phyloP scores from a whole-genome alignment of 306 rosid genomes.

The Aeschynomene evenia region DNA sequence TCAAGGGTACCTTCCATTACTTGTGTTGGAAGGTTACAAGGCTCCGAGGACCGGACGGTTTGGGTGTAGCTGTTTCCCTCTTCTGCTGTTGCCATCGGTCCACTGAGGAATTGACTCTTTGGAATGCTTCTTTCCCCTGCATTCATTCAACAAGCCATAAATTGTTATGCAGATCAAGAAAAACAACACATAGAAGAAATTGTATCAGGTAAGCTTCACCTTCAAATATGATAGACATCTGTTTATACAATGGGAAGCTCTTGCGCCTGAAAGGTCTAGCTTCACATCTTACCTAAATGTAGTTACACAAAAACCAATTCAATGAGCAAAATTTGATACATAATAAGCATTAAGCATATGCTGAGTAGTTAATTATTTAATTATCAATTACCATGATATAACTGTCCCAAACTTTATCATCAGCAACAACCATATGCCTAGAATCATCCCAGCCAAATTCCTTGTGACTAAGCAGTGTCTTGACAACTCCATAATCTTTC shows the following conservation, averaged over 20 bases:
- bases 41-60: slow-evolving; percentile 41
- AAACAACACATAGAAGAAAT: background rate
- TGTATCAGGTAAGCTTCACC: slow-evolving; percentile 19
- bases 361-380: background rate
- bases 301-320: background rate
- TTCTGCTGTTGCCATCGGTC: slow-evolving; percentile 29
- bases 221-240: slow-evolving; percentile 46
- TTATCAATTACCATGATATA: slow-evolving; percentile 34
- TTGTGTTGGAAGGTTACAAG: slow-evolving; percentile 42
- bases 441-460: slow-evolving; percentile 45
- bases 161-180: background rate
- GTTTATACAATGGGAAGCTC: slow-evolving; percentile 41
- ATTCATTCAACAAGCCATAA: slow-evolving; percentile 4
- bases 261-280: slow-evolving; percentile 46
- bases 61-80: slow-evolving; percentile 47
- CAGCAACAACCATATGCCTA: slow-evolving; percentile 47
- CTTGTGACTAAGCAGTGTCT: slow-evolving; percentile 38
- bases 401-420: slow-evolving; percentile 45
- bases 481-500: slow-evolving; percentile 46
- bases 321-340: slow-evolving; percentile 15
- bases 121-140: slow-evolving; percentile 36
- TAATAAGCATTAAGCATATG: background rate
- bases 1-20: slow-evolving; percentile 40
- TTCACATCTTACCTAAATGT: slow-evolving; percentile 37
- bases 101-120: slow-evolving; percentile 34